Percentiles rank a stretch among this genome's conserved stretches.
phyloP scores from a whole-genome alignment of 2,329 filamentous ascomycete species.

The Colletotrichum liriopes region DNA sequence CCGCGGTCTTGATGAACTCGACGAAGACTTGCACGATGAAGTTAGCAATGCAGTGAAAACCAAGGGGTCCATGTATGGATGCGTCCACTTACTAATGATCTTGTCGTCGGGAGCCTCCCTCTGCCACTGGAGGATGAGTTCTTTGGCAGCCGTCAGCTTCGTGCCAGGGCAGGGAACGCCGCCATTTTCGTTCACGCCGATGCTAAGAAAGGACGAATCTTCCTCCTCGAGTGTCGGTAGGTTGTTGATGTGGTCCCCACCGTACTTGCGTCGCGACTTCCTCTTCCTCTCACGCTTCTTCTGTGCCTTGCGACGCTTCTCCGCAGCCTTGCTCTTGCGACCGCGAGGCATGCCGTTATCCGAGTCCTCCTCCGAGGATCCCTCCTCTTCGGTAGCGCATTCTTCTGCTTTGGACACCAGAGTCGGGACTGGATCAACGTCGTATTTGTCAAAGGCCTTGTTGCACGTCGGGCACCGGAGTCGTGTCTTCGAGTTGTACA shows the following conservation, averaged over 20 bases:
- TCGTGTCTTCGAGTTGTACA: too few relatives aligned
- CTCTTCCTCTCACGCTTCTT: neutral
- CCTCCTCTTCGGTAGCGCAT: neutral
- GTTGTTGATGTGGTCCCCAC: conserved; percentile 46
- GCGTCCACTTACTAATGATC: conserved; percentile 54
- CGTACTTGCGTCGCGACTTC: conserved; percentile 32
- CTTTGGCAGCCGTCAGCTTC: conserved; percentile 51
- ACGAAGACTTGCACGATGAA: conserved; percentile 51
- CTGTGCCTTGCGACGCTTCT: neutral
- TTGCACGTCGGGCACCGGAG: neutral
- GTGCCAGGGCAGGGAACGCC: conserved; percentile 47
- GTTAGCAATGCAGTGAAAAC: neutral
- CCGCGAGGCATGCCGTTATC: neutral
- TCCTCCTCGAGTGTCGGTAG: conserved; percentile 18
- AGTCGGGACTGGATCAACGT: neutral
- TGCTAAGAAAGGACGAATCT: neutral
- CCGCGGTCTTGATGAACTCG: conserved; percentile 52
- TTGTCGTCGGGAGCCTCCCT: conserved; percentile 53
- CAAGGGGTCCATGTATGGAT: neutral
- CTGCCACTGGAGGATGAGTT: conserved; percentile 53
- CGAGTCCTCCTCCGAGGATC: neutral
- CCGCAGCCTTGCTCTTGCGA: neutral
- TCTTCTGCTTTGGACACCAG: neutral
- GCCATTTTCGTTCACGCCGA: conserved; percentile 16
- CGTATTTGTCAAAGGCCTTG: neutral